A percentile compares a stretch with the other conserved stretches of the same genome.
Evolutionary conservation across 1,284 basidiomycete species (phyloP).

Genomic region (Heterobasidion occidentale): DNA sequence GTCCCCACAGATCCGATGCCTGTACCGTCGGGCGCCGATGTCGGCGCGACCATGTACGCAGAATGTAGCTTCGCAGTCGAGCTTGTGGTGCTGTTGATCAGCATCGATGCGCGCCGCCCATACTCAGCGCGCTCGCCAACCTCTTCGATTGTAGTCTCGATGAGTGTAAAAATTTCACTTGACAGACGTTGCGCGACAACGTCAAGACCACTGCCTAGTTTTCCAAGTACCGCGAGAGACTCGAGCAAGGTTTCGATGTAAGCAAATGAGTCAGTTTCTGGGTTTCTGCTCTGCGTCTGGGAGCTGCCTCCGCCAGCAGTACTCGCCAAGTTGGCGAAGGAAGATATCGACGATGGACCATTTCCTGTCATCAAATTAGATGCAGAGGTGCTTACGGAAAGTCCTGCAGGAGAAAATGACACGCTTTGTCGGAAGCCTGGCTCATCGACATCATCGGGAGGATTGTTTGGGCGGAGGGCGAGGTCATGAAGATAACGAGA

Average conservation of each 20-base stretch:
- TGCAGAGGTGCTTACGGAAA: background rate
- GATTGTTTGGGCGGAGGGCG: constrained; percentile 72
- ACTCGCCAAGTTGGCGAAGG: constrained; percentile 14
- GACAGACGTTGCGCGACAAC: constrained; percentile 79
- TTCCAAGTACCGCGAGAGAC: constrained; percentile 85
- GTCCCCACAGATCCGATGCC: constrained; percentile 15
- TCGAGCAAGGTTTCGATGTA: constrained; percentile 95
- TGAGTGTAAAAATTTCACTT: constrained; percentile 78
- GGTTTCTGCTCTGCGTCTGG: constrained; percentile 40
- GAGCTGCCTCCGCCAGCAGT: constrained; percentile 7
- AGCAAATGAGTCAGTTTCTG: constrained; percentile 88
- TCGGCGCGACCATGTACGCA: constrained; percentile 10
- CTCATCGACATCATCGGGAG: constrained; percentile 67
- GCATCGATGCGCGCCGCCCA: constrained; percentile 46
- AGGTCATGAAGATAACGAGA: constrained; percentile 68
- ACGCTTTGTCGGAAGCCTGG: constrained; percentile 29
- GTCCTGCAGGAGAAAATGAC: constrained; percentile 7
- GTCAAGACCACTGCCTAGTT: constrained; percentile 83
- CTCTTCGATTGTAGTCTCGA: constrained; percentile 86
- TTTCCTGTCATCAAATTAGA: constrained; percentile 7
- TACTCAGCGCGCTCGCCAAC: constrained; percentile 84
- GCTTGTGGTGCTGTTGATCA: constrained; percentile 13
- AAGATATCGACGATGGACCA: constrained; percentile 14
- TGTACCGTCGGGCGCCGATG: constrained; percentile 11
- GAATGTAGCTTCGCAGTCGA: constrained; percentile 7